Base-by-base conservation (phyloP, 163 green algal genomes). In the Coccomyxa subellipsoidea region DNA sequence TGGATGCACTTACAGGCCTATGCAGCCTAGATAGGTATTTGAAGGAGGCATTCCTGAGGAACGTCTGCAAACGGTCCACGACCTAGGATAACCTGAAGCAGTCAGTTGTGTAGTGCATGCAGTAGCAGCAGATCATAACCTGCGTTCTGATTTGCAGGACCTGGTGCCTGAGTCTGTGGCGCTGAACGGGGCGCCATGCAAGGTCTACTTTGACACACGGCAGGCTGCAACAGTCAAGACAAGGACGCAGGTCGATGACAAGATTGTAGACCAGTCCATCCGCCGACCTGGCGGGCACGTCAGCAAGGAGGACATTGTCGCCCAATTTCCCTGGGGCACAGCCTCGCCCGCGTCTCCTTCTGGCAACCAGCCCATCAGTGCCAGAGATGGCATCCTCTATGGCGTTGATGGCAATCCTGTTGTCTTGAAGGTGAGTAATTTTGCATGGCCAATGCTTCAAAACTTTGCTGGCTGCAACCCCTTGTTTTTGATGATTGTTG, bases 371-470 rank as follows among this genome's bases (percentile, higher is more conserved):
- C 72, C 21, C 8, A n/a, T 37, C 76, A 35, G 7, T 37, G 76
- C 38, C 76, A 36, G 76, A 37, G 12, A 29, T 38, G 37, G 23
- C 36, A 69, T n/a, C 4, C 76, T 80, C 69, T 36, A 34, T 80
- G 76, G 76, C 36, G 9, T 69, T 37, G 76, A 80, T 35, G 76
- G 76, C 5, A 32, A 69, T 37, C 40, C 34, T 21, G n/a, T 82
- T 25, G 36, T n/a, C n/a, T 69, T 87, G 36, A 29, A 73, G 6
- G 66, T 32, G 27, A 1, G 66, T 66, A 66, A 29, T 29, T 66
- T 66, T 18, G 47, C 47, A 66, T 29, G 47, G 47, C 18, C 12
- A 66, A 66, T 12, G 47, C 47, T 29, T 12, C 47, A 29, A 66
- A 12, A 12, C 12, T 66, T 12, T 12, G 47, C 47, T 66, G n/a